A percentile compares a stretch with the other conserved stretches of the same genome.
Evolutionary conservation across 192 early-diverging fungal species (phyloP).

Genomic region (Coemansia erecta): DNA sequence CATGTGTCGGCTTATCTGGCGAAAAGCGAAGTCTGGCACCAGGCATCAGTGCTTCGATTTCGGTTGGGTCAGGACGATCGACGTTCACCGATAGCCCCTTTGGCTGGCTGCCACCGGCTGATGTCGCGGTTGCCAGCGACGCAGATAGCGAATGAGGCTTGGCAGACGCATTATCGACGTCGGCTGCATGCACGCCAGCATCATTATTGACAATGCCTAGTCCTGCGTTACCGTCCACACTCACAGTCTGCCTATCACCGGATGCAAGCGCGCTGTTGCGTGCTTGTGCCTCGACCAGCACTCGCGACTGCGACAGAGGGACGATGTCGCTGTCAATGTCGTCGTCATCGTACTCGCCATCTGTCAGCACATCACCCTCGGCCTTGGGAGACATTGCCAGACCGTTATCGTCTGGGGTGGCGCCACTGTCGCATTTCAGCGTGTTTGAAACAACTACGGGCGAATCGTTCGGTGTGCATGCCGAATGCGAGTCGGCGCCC

Average conservation of each 20-base stretch:
- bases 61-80: conserved; percentile 6
- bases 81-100: conserved; percentile 7
- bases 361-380: conserved; percentile 1
- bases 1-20: conserved; percentile 19
- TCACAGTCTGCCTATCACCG: not conserved
- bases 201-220: conserved; percentile 6
- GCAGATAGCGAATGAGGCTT: conserved; percentile 1
- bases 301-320: conserved; percentile 38
- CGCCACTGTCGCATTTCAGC: conserved; percentile 28
- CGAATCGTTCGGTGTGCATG: conserved; percentile 23
- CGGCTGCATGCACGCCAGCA: conserved; percentile 1
- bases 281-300: conserved; percentile 15
- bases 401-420: not conserved
- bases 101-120: not conserved
- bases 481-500: conserved; percentile 25
- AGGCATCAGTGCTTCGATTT: conserved; percentile 3
- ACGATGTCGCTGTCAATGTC: conserved; percentile 49
- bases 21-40: conserved; percentile 24
- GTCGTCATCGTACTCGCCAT: not conserved
- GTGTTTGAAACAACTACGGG: conserved; percentile 13
- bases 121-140: too few species aligned
- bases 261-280: not conserved
- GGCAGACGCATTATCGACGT: not conserved
- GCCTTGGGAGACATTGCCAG: not conserved
- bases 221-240: conserved; percentile 4